phyloP scores from a whole-genome alignment of 2,329 filamentous ascomycete genomes.

The Phyllosticta citriasiana region DNA sequence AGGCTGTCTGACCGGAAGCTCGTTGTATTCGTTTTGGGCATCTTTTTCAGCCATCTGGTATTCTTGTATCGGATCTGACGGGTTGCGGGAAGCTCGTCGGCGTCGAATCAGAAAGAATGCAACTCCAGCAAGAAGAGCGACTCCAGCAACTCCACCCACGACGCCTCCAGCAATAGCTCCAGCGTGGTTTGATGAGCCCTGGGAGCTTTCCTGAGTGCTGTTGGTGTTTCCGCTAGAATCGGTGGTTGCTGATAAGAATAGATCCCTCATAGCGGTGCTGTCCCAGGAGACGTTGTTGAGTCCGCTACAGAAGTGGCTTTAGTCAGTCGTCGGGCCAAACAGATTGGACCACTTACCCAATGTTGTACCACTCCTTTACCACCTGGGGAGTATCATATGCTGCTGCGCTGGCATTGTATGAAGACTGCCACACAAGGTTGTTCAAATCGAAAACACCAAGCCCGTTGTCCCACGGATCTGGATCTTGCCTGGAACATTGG shows the following conservation, averaged over 20 bases:
- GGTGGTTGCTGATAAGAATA: neutral
- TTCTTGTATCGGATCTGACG: neutral
- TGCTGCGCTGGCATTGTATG: neutral
- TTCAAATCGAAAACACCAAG: conserved; percentile 2
- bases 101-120: neutral
- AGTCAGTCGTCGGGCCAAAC: neutral
- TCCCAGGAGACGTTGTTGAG: neutral
- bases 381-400: neutral
- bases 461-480: neutral
- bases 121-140: neutral
- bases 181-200: neutral
- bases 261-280: neutral
- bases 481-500: neutral
- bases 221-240: neutral
- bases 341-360: neutral
- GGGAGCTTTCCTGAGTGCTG: neutral
- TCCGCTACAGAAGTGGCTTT: neutral
- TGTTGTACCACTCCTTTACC: neutral
- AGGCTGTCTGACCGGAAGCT: neutral
- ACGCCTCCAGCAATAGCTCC: neutral
- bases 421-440: neutral
- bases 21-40: neutral
- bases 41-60: neutral
- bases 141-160: neutral
- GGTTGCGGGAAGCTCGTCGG: neutral